Evolutionary conservation across 2,329 filamentous ascomycete species (phyloP).

Genomic region (Erysiphe pulchra): DNA sequence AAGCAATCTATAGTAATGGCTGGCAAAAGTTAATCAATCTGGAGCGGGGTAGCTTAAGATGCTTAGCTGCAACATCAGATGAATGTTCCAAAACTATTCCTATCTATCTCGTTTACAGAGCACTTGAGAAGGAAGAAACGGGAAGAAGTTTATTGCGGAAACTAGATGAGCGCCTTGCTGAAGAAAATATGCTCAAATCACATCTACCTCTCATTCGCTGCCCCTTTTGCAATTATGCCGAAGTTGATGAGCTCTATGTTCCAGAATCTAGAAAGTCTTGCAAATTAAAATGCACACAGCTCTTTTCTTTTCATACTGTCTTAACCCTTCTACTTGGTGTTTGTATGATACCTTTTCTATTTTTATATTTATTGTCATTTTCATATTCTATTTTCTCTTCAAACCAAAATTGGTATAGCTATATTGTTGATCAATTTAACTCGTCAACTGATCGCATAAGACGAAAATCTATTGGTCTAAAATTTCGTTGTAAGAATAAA

Average conservation of each 20-base stretch:
- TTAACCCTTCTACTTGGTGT: slow-evolving; percentile 25
- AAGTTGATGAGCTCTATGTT: slow-evolving; percentile 54
- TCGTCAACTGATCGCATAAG: slow-evolving; percentile 40
- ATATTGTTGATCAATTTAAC: slow-evolving; percentile 22
- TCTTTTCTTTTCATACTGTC: slow-evolving; percentile 12
- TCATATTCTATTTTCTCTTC: slow-evolving; percentile 23
- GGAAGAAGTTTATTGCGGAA: slow-evolving; percentile 47
- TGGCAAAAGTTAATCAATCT: slow-evolving; percentile 62
- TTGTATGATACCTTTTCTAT: slow-evolving; percentile 20
- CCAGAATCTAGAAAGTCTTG: slow-evolving; percentile 27
- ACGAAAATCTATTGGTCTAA: slow-evolving; percentile 43
- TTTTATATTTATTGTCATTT: slow-evolving; percentile 26
- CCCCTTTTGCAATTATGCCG: slow-evolving; percentile 78
- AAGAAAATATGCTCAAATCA: slow-evolving; percentile 48
- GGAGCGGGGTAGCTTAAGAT: slow-evolving; percentile 48
- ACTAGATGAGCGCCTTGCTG: slow-evolving; percentile 55
- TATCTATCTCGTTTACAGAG: slow-evolving; percentile 40
- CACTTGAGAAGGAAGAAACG: slow-evolving; percentile 41
- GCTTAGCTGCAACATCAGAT: slow-evolving; percentile 46
- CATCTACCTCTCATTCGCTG: slow-evolving; percentile 56
- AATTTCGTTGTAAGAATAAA: slow-evolving; percentile 52
- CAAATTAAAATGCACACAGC: slow-evolving; percentile 26
- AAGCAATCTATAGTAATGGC: slow-evolving; percentile 80
- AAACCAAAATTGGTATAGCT: slow-evolving; percentile 18
- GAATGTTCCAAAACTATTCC: slow-evolving; percentile 57